A percentile compares a stretch with the other conserved stretches of the same genome.
Conservation (phyloP, 1,139 yeast genomes). For the Taphrina flavorubra region DNA sequence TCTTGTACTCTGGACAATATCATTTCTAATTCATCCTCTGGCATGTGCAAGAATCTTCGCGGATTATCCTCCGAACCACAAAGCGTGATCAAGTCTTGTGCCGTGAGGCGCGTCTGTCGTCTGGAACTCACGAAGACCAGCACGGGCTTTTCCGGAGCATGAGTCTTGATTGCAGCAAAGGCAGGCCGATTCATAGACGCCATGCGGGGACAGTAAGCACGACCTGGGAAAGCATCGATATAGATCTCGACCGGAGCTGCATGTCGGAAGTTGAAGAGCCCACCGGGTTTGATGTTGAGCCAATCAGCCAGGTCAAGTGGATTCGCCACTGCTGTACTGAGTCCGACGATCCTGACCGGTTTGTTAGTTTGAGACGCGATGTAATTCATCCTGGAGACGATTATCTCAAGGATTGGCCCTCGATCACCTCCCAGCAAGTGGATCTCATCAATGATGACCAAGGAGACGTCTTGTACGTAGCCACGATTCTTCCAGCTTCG, state of each 20-base stretch:
- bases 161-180: conserved; percentile 92
- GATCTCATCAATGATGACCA: conserved; percentile 97
- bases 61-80: conserved; percentile 97
- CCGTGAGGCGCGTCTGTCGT: conserved; percentile 94
- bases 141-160: conserved; percentile 91
- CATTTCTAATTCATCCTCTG: conserved; percentile 73
- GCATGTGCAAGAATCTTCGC: conserved; percentile 78
- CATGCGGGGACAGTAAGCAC: conserved; percentile 84
- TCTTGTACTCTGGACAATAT: conserved; percentile 75
- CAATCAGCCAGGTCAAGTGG: conserved; percentile 98
- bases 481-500: conserved; percentile 97
- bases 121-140: conserved; percentile 95
- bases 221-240: conserved; percentile 94
- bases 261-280: conserved; percentile 89
- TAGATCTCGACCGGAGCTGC: conserved; percentile 98
- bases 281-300: conserved; percentile 82
- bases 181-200: conserved; percentile 92
- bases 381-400: conserved; percentile 97
- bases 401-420: conserved; percentile 97
- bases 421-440: conserved; percentile 96
- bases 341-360: conserved; percentile 82
- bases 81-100: conserved; percentile 85
- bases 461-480: conserved; percentile 87
- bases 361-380: conserved; percentile 75
- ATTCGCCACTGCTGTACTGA: conserved; percentile 97